Evolutionary conservation across 495 filamentous ascomycete genomes (phyloP), one percentile per base, ranked within the genome.

Genomic region (Lentithecium fluviatile): DNA sequence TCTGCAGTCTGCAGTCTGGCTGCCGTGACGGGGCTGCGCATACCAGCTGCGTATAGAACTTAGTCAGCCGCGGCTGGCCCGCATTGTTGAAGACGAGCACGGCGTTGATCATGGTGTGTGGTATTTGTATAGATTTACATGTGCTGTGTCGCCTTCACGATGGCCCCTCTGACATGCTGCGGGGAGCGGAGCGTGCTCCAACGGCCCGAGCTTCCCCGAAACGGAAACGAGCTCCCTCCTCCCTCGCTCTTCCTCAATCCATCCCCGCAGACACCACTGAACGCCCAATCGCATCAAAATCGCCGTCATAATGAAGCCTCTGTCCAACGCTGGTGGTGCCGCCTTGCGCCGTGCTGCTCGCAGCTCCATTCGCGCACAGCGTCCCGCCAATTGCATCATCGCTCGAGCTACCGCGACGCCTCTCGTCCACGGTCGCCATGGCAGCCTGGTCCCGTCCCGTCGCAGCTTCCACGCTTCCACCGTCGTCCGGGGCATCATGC

Each of bases 61-160:
- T 97, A 60, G 93, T 97, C 58, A 99, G 83, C 32, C 94, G 88
- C 15, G 94, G 93, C 71, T 97, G 91, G 60, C 94, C 94, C 58
- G 89, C 88, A 74, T 96, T 96, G 73, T 99, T 99, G 82, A 99
- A 99, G 71, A 99, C 91, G 40, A 99, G 82, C 50, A 99, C 90
- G 34, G 94, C 94, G 82, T 97, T 99, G 76, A 99, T 97, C 94
- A 99, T 98, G 57, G 60, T 64, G 43, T 20, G 0, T 46, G 45
- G 45, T 37, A 24, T 10, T 8, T 7, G 26, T 47, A 21, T n/a
- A 11, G 45, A 15, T 51, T 43, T 5, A 10, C 3, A 2, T 51
- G 56, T 21, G 5, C 15, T 15, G 37, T n/a, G n/a, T n/a, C n/a
- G n/a, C n/a, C n/a, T n/a, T n/a, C n/a, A n/a, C n/a, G n/a, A n/a